A percentile compares a stretch with the other conserved stretches of the same genome.
phyloP scores from a whole-genome alignment of 2,329 filamentous ascomycete species.

The Colletotrichum shisoi region DNA sequence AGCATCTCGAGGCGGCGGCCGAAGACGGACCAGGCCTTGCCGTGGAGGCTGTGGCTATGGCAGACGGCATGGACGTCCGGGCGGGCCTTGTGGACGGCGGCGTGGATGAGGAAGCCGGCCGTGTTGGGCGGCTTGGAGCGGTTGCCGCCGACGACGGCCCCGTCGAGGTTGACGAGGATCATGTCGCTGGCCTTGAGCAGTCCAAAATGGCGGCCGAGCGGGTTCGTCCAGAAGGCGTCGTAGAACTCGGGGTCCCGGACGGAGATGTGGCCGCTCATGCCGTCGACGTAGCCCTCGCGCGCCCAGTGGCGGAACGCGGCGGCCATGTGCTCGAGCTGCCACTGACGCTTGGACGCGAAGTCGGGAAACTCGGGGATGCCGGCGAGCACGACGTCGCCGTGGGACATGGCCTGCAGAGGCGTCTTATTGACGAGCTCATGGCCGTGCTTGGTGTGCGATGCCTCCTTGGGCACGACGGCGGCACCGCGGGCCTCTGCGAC shows the following conservation, averaged over 20 bases:
- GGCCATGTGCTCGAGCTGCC: constrained; percentile 67
- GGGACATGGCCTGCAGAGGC: constrained; percentile 50
- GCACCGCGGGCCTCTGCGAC: constrained; percentile 17
- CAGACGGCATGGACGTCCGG: constrained; percentile 72
- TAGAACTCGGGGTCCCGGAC: constrained; percentile 69
- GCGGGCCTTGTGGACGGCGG: constrained; percentile 69
- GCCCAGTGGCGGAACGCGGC: constrained; percentile 73
- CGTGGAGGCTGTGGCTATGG: constrained; percentile 70
- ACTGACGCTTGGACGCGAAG: constrained; percentile 55
- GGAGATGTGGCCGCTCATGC: constrained; percentile 72
- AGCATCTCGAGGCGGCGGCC: constrained; percentile 71
- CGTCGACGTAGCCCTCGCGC: constrained; percentile 71
- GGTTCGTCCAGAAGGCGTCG: constrained; percentile 73
- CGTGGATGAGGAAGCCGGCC: constrained; percentile 75
- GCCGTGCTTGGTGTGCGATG: constrained; percentile 36
- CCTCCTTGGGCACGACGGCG: constrained; percentile 40
- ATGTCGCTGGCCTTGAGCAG: constrained; percentile 72
- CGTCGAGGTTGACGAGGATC: constrained; percentile 68
- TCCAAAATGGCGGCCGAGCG: constrained; percentile 71
- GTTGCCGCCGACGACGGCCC: constrained; percentile 71
- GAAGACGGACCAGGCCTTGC: constrained; percentile 73
- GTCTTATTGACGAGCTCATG: constrained; percentile 42
- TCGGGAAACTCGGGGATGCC: constrained; percentile 48
- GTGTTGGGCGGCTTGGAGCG: constrained; percentile 67
- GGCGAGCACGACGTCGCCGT: constrained; percentile 45